These are phyloP conservation scores for Saccharomyces hybrid DNA, from an alignment of 1,139 yeast species.

Conservation along the genomic window DNA sequence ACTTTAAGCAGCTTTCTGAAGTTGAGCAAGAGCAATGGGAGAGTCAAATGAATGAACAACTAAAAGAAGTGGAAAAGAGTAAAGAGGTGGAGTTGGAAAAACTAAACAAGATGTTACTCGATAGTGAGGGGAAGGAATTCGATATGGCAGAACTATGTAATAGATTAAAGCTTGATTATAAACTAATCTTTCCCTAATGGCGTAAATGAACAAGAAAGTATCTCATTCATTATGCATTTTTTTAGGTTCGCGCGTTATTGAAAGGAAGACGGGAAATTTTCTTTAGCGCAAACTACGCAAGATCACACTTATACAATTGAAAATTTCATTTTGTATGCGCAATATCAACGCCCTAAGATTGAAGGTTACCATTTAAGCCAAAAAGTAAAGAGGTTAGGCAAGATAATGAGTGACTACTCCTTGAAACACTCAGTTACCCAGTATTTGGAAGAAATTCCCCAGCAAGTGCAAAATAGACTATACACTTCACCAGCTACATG, in stretches of 20 bases:
- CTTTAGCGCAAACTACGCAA: not conserved
- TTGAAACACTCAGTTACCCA: slow-evolving; percentile 78
- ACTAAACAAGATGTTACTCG: slow-evolving; percentile 25
- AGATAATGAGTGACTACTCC: slow-evolving; percentile 36
- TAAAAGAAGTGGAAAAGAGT: slow-evolving; percentile 17
- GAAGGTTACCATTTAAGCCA: not conserved
- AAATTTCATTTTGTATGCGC: not conserved
- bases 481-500: slow-evolving; percentile 89
- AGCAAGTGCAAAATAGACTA: slow-evolving; percentile 67
- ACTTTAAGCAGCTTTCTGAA: slow-evolving; percentile 31
- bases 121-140: slow-evolving; percentile 30
- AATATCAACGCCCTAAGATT: not conserved
- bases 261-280: not conserved
- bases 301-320: not conserved
- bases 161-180: slow-evolving; percentile 37
- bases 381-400: not conserved
- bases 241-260: not conserved
- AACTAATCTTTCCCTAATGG: slow-evolving; percentile 32
- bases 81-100: slow-evolving; percentile 23
- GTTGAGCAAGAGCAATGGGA: slow-evolving; percentile 32
- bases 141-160: slow-evolving; percentile 39
- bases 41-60: slow-evolving; percentile 23
- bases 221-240: not conserved
- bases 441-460: slow-evolving; percentile 83
- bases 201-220: not conserved